Evolutionary conservation across 1,284 basidiomycete species (phyloP).

Genomic region (Moesziomyces antarcticus): DNA sequence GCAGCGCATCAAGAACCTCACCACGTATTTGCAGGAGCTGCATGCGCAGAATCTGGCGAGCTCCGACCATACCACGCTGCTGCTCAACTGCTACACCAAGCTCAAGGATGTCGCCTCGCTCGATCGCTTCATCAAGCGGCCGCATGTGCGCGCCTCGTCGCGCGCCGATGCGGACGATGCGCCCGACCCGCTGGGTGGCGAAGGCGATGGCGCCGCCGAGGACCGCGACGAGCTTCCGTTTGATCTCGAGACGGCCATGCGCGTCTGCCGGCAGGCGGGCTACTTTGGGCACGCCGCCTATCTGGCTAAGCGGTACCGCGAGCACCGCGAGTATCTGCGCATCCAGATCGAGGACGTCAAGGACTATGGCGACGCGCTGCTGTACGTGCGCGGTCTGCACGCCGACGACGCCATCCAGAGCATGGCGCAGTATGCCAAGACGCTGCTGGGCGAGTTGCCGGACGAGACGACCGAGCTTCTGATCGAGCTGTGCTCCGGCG

Average conservation of each 20-base stretch:
- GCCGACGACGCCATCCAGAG: conserved; percentile 72
- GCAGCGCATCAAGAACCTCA: conserved; percentile 92
- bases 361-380: conserved; percentile 83
- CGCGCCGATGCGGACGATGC: conserved; percentile 25
- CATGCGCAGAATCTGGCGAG: conserved; percentile 90
- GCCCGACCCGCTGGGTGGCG: conserved; percentile 38
- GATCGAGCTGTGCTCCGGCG: conserved; percentile 88
- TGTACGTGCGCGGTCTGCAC: conserved; percentile 81
- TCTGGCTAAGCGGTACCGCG: conserved; percentile 87
- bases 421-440: conserved; percentile 66
- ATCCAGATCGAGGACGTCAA: conserved; percentile 94
- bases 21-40: conserved; percentile 93
- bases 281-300: conserved; percentile 96
- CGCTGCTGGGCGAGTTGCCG: conserved; percentile 81
- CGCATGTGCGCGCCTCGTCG: conserved; percentile 19
- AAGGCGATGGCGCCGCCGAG: conserved; percentile 68
- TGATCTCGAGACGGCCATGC: conserved; percentile 94
- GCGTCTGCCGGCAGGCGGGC: conserved; percentile 93
- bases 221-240: conserved; percentile 79
- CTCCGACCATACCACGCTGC: conserved; percentile 92
- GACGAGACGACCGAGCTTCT: conserved; percentile 88
- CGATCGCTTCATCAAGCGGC: conserved; percentile 85
- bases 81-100: conserved; percentile 85
- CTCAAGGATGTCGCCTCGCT: conserved; percentile 88
- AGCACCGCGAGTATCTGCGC: conserved; percentile 90